Base-by-base conservation (phyloP, 148 eudicot genomes). In the Dysphania ambrosioides region DNA sequence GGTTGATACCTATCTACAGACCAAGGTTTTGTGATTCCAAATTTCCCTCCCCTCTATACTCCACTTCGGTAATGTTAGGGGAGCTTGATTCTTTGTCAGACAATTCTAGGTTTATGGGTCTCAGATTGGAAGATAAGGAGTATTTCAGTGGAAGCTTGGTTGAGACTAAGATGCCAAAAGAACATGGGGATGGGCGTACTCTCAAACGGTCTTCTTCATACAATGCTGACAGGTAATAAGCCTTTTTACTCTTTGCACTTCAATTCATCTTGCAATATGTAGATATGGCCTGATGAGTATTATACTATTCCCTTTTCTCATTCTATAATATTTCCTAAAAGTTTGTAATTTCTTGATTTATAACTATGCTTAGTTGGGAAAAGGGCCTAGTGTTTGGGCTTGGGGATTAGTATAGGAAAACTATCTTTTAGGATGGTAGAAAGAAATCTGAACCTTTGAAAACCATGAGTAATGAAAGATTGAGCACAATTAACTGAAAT, bases 111-210 rank as follows among this genome's bases (percentile, higher is more conserved):
- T 59, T 87, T 36, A 80, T 82, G 86, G 88, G 91, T 61, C 83
- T 83, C 74, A 80, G 82, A 71, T 62, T 88, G 79, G 95, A 93
- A 84, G 97, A 93, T 34, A 91, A 94, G 81, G 97, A 94, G 79
- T 94, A 90, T 76, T 94, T 94, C 77, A 90, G 98, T 79, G 96
- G 96, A 66, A 94, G 98, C 83, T 87, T 91, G 79, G 78, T 87
- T 53, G 97, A 94, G 82, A 90, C 90, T 67, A 94, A 77, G 70
- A 80, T 86, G 73, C 82, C 81, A 2, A 89, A 85, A 84, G 91
- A 87, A 75, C 79, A 82, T 66, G 81, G 71, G 8, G 75, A 77
- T 58, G 83, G 81, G 9, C 69, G 70, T 61, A 51, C 87, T 77
- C 78, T 94, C 18, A 94, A 90, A 78, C 86, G 92, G 58, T 90